Evolutionary conservation across 805 yeast genomes (phyloP).

Genomic region (Lipomyces kockii): DNA sequence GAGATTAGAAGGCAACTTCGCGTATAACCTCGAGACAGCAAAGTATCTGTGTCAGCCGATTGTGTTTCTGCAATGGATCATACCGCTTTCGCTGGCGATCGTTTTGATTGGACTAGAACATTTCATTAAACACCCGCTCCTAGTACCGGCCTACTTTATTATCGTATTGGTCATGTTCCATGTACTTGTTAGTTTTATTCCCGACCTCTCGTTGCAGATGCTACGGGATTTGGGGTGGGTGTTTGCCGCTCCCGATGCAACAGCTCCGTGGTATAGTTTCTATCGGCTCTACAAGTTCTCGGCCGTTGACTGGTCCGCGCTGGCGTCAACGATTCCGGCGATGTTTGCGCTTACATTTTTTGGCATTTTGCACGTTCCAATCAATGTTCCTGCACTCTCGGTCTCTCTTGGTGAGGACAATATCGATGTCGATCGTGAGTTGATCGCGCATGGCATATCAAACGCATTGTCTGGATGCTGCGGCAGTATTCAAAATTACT

Average conservation of each 20-base stretch:
- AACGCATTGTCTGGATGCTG: constrained; percentile 79
- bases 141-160: constrained; percentile 77
- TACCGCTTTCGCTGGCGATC: constrained; percentile 69
- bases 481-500: constrained; percentile 83
- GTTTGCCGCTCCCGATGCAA: constrained; percentile 64
- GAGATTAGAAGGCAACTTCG: constrained; percentile 72
- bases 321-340: constrained; percentile 76
- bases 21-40: constrained; percentile 61
- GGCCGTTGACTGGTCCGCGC: constrained; percentile 73
- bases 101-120: constrained; percentile 67
- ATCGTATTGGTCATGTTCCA: constrained; percentile 73
- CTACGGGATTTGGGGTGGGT: constrained; percentile 86
- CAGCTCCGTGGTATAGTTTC: constrained; percentile 87
- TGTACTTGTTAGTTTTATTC: constrained; percentile 63
- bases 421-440: constrained; percentile 87
- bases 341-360: constrained; percentile 96
- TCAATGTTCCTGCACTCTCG: constrained; percentile 96
- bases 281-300: constrained; percentile 72
- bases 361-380: constrained; percentile 95
- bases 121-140: constrained; percentile 61
- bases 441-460: constrained; percentile 93
- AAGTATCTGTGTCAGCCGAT: constrained; percentile 50
- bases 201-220: constrained; percentile 60
- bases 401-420: constrained; percentile 79
- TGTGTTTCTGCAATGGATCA: constrained; percentile 65